Conservation (phyloP, 257 asterid genomes). For the Verbena officinalis region DNA sequence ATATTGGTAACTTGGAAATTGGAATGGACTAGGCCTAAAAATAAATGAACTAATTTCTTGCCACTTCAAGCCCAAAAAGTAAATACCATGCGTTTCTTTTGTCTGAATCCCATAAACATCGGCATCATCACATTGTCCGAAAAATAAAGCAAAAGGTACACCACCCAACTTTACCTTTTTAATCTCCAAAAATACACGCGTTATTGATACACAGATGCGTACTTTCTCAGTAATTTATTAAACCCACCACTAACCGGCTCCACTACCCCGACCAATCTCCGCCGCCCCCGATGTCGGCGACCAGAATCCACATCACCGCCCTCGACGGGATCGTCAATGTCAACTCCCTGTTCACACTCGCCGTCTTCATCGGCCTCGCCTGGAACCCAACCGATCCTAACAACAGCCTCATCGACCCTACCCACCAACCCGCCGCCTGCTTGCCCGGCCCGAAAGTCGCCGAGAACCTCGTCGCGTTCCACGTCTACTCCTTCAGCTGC, state of each 20-base stretch:
- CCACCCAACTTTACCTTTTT: constrained; percentile 21
- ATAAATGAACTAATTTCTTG: background rate
- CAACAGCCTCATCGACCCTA: constrained; percentile 62
- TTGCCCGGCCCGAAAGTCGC: constrained; percentile 52
- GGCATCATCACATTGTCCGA: constrained; percentile 2
- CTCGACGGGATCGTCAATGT: constrained; percentile 88
- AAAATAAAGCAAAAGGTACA: constrained; percentile 3
- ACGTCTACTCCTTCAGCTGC: constrained; percentile 88
- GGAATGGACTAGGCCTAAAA: too few relatives aligned
- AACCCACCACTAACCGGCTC: background rate
- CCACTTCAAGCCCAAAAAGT: too few relatives aligned
- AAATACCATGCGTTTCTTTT: background rate
- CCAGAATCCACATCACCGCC: constrained; percentile 82
- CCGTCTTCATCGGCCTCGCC: constrained; percentile 88
- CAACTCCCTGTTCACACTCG: constrained; percentile 86
- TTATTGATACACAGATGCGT: background rate
- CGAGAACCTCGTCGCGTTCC: constrained; percentile 71
- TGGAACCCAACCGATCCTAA: constrained; percentile 89
- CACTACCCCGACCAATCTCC: constrained; percentile 12
- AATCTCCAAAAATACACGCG: constrained; percentile 5
- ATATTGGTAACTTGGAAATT: too few relatives aligned
- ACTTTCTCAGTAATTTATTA: background rate
- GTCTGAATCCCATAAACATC: background rate
- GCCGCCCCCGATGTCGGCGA: constrained; percentile 58
- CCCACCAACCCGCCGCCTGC: constrained; percentile 50